Conservation (phyloP, 441 rosid genomes). For the Heliophila coronopifolia region DNA sequence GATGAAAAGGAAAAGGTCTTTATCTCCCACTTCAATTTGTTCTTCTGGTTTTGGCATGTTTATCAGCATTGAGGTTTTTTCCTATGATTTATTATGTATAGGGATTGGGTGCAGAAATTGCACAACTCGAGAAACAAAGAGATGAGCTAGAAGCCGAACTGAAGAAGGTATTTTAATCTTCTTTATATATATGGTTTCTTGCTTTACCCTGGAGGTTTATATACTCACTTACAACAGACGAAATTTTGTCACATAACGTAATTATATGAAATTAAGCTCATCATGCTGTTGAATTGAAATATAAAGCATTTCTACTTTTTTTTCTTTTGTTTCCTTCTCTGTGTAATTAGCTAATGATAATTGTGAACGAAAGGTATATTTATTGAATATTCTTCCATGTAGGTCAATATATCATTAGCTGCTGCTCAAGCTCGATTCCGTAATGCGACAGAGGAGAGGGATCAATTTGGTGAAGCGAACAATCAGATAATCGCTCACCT, state of each 20-base stretch:
- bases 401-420: slow-evolving; percentile 89
- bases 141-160: slow-evolving; percentile 84
- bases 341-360: background rate
- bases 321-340: background rate
- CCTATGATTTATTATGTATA: slow-evolving; percentile 27
- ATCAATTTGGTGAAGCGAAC: slow-evolving; percentile 94
- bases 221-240: background rate
- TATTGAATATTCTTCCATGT: background rate
- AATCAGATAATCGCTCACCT: slow-evolving; percentile 78
- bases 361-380: background rate
- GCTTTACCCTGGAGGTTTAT: slow-evolving; percentile 10
- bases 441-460: slow-evolving; percentile 83
- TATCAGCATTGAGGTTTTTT: slow-evolving; percentile 21
- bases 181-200: background rate
- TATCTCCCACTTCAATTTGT: background rate
- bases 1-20: slow-evolving; percentile 82
- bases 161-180: slow-evolving; percentile 53
- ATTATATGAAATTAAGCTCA: background rate
- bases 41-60: slow-evolving; percentile 2
- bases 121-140: slow-evolving; percentile 69
- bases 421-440: slow-evolving; percentile 83
- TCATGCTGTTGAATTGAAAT: background rate
- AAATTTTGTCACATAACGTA: background rate
- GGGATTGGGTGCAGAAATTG: slow-evolving; percentile 76
- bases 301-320: background rate